Evolutionary conservation across 257 asterid genomes (phyloP).

Genomic region (Paulownia fortunei): DNA sequence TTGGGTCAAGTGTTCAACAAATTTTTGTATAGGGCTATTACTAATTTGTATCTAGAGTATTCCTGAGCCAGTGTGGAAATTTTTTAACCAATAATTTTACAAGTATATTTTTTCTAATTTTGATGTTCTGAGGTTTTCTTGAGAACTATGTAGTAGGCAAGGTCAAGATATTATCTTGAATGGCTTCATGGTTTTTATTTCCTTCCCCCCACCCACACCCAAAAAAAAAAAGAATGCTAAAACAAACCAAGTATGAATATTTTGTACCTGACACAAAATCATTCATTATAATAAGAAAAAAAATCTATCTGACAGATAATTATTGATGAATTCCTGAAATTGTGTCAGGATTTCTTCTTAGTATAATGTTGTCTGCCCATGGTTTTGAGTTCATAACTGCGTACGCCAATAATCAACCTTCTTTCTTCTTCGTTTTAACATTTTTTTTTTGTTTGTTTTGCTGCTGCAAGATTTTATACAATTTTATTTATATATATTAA

Average conservation of each 20-base stretch:
- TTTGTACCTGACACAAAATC: background rate
- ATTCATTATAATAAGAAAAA: background rate
- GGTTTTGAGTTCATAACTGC: constrained; percentile 27
- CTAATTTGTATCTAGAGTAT: too few species aligned
- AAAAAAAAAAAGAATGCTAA: background rate
- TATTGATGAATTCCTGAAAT: background rate
- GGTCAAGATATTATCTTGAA: constrained; percentile 14
- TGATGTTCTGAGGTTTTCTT: background rate
- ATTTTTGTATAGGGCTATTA: background rate
- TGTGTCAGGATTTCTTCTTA: constrained; percentile 29
- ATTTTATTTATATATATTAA: too few species aligned
- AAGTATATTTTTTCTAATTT: background rate
- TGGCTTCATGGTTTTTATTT: background rate
- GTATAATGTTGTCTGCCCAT: constrained; percentile 5
- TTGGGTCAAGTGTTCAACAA: background rate
- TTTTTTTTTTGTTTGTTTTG: background rate
- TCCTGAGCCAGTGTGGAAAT: too few species aligned
- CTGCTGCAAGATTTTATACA: background rate
- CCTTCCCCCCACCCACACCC: too few species aligned
- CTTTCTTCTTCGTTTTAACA: background rate
- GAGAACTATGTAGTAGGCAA: background rate
- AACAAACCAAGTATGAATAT: background rate
- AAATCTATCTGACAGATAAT: background rate
- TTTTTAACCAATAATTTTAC: too few species aligned
- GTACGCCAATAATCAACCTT: background rate